A percentile compares a stretch with the other conserved stretches of the same genome.
phyloP scores from a whole-genome alignment of 1,284 basidiomycete genomes.

The Rhizoctonia solani region DNA sequence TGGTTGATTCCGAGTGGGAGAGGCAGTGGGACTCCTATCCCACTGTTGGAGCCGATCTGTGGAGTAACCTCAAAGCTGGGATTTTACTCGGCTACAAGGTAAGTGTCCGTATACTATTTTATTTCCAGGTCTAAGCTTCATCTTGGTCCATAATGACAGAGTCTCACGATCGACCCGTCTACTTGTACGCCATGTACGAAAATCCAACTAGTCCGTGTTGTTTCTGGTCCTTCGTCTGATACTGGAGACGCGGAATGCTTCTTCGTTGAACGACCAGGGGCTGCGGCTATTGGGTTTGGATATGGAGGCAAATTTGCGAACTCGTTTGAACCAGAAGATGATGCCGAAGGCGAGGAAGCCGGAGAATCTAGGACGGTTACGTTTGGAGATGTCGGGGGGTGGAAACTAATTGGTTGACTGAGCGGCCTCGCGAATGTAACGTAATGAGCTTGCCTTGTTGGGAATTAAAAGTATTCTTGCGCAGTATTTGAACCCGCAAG shows the following conservation, averaged over 20 bases:
- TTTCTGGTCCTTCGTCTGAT: not conserved
- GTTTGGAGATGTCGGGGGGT: not conserved
- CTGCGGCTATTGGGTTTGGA: slow-evolving; percentile 5
- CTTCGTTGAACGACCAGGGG: slow-evolving; percentile 15
- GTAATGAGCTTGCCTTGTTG: not conserved
- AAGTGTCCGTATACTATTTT: slow-evolving; percentile 37
- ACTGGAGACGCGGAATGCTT: slow-evolving; percentile 13
- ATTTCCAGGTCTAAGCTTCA: not conserved
- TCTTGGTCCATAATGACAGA: too few species aligned
- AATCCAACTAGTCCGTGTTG: slow-evolving; percentile 51
- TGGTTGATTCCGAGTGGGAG: slow-evolving; percentile 45
- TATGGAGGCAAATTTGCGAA: slow-evolving; percentile 2
- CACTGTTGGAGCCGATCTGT: slow-evolving; percentile 42
- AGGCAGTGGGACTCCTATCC: slow-evolving; percentile 49
- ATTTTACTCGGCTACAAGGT: slow-evolving; percentile 60
- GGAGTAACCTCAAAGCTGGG: slow-evolving; percentile 47
- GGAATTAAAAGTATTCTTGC: too few species aligned
- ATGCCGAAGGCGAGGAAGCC: not conserved
- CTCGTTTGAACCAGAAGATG: not conserved
- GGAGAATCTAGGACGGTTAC: not conserved
- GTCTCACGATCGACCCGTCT: slow-evolving; percentile 57
- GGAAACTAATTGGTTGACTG: not conserved
- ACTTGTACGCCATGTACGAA: slow-evolving; percentile 60
- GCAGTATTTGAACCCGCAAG: too few species aligned
- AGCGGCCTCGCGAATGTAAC: not conserved